Evolutionary conservation across 768 basidiomycete species (phyloP).

Genomic region (Phaffia tasmanica): DNA sequence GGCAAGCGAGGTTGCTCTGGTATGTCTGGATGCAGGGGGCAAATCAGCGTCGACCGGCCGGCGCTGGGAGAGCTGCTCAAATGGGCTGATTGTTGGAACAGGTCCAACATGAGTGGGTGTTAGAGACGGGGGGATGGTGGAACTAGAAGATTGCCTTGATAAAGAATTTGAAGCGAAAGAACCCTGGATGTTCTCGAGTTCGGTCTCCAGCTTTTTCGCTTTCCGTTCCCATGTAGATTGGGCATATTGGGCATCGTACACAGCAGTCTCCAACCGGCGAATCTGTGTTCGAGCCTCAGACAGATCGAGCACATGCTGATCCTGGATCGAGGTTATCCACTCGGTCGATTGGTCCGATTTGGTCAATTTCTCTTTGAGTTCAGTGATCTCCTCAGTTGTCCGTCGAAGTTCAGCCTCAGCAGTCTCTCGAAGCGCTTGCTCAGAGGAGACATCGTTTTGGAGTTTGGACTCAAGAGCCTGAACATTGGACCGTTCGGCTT

Average conservation of each 20-base stretch:
- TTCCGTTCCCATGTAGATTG: neutral
- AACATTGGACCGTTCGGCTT: neutral
- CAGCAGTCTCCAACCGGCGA: slow-evolving; percentile 57
- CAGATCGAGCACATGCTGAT: slow-evolving; percentile 64
- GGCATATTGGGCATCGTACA: slow-evolving; percentile 49
- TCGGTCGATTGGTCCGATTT: slow-evolving; percentile 53
- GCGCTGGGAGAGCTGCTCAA: slow-evolving; percentile 37
- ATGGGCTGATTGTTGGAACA: slow-evolving; percentile 30
- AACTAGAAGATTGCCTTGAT: neutral
- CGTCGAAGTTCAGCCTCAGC: neutral
- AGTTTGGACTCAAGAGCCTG: neutral
- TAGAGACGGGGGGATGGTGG: slow-evolving; percentile 34
- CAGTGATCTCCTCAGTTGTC: too few species aligned
- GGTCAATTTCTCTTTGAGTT: neutral
- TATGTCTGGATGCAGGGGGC: slow-evolving; percentile 64
- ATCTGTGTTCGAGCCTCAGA: slow-evolving; percentile 70
- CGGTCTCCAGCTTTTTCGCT: slow-evolving; percentile 42
- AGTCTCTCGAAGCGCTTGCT: neutral
- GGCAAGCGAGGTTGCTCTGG: slow-evolving; percentile 68
- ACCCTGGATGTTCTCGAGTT: neutral
- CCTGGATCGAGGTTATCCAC: slow-evolving; percentile 53
- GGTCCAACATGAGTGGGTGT: slow-evolving; percentile 35
- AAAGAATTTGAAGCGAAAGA: neutral
- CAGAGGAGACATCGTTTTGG: neutral
- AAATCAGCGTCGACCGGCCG: slow-evolving; percentile 55